Evolutionary conservation across 2,329 filamentous ascomycete species (phyloP).

Genomic region (Arthrocladium fulminans): DNA sequence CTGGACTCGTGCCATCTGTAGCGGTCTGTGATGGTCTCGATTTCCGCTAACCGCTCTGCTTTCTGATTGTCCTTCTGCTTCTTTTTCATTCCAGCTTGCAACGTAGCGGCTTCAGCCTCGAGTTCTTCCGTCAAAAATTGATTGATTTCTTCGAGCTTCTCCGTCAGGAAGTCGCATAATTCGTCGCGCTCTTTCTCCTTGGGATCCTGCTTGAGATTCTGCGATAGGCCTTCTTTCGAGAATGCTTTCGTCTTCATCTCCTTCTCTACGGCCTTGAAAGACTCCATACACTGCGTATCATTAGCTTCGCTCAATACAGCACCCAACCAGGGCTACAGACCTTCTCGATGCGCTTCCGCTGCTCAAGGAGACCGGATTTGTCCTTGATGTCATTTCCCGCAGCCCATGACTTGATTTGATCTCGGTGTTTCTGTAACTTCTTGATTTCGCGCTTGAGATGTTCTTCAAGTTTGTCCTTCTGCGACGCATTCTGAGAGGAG

Average conservation of each 20-base stretch:
- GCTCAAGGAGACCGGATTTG: conserved; percentile 87
- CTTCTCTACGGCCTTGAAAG: conserved; percentile 99
- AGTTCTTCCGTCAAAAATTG: conserved; percentile 70
- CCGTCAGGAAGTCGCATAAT: conserved; percentile 72
- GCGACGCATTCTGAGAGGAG: conserved; percentile 79
- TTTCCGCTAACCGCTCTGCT: conserved; percentile 76
- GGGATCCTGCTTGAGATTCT: conserved; percentile 88
- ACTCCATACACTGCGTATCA: conserved; percentile 63
- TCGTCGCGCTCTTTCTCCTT: conserved; percentile 93
- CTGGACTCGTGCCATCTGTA: conserved; percentile 97
- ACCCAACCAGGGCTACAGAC: conserved; percentile 40
- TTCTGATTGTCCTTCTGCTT: conserved; percentile 79
- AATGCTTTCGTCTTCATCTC: conserved; percentile 99
- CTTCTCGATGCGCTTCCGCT: conserved; percentile 94
- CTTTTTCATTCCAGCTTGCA: conserved; percentile 89
- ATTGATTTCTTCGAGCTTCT: conserved; percentile 81
- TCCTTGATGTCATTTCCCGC: conserved; percentile 99
- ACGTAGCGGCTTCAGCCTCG: conserved; percentile 78
- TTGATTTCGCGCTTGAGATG: conserved; percentile 99
- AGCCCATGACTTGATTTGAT: conserved; percentile 99
- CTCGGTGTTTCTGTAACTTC: conserved; percentile 92
- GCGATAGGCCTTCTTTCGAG: conserved; percentile 91
- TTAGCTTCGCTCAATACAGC: conserved; percentile 18
- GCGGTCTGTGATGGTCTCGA: conserved; percentile 74
- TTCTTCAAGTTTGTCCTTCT: conserved; percentile 97